Conservation (phyloP, 139 green algal genomes). For the Micractinium sp. region DNA sequence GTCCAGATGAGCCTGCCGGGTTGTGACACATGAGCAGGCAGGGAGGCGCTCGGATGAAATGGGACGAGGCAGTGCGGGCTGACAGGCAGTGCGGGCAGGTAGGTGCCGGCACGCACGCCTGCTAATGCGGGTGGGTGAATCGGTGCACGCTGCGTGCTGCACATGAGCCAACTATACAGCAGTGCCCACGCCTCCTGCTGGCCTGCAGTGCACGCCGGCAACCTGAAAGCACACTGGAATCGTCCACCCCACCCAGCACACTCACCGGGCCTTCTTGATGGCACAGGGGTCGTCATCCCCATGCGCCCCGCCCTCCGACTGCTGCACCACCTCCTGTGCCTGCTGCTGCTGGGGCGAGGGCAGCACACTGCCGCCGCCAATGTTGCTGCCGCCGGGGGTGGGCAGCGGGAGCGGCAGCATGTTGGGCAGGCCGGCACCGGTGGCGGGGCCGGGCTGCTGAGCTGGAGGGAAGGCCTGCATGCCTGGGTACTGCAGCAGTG, state of each 20-base stretch:
- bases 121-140: too few species aligned
- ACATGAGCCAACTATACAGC: too few species aligned
- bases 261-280: slow-evolving; percentile 24
- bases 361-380: not conserved
- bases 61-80: not conserved
- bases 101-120: not conserved
- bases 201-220: too few species aligned
- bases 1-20: slow-evolving; percentile 86
- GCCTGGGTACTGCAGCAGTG: slow-evolving; percentile 3
- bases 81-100: too few species aligned
- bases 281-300: slow-evolving; percentile 22
- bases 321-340: slow-evolving; percentile 21
- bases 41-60: not conserved
- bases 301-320: not conserved
- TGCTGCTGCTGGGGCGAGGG: not conserved
- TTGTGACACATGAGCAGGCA: not conserved
- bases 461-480: not conserved
- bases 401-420: slow-evolving; percentile 7
- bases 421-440: not conserved
- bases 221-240: too few species aligned
- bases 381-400: not conserved
- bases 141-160: too few species aligned
- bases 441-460: not conserved
- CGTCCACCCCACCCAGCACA: too few species aligned
- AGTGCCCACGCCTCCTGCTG: too few species aligned